Evolutionary conservation across 257 asterid genomes (phyloP).

Genomic region (Solanum rostratum): DNA sequence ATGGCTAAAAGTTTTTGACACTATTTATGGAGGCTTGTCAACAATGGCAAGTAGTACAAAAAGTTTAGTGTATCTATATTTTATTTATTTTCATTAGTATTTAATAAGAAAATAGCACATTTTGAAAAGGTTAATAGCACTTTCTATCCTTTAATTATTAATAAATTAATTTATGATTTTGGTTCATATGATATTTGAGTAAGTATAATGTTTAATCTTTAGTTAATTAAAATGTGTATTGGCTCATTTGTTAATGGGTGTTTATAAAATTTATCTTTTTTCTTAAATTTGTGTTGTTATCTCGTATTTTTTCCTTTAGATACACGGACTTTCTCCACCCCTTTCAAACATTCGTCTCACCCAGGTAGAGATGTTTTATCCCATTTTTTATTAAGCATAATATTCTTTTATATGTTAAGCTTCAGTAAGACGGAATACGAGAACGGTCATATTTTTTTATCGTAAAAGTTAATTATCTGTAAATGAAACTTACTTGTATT

Average conservation of each 20-base stretch:
- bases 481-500: neutral
- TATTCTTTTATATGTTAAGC: no score
- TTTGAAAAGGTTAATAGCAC: neutral
- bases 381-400: no score
- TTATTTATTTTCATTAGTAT: neutral
- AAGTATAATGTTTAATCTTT: neutral
- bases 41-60: neutral
- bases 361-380: no score
- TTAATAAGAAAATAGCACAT: neutral
- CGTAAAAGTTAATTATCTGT: no score
- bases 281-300: neutral
- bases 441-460: neutral
- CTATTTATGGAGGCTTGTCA: neutral
- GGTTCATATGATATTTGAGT: neutral
- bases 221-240: neutral
- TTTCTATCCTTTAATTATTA: neutral
- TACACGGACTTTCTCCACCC: no score
- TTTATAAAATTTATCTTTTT: neutral
- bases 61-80: neutral
- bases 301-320: neutral
- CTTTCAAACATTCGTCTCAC: rapidly evolving
- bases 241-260: neutral
- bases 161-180: neutral
- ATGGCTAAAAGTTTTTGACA: neutral
- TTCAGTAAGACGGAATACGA: neutral